These are phyloP conservation scores for Penicillium sp. DNA, from an alignment of 2,329 filamentous ascomycete species.

Conservation along the genomic window DNA sequence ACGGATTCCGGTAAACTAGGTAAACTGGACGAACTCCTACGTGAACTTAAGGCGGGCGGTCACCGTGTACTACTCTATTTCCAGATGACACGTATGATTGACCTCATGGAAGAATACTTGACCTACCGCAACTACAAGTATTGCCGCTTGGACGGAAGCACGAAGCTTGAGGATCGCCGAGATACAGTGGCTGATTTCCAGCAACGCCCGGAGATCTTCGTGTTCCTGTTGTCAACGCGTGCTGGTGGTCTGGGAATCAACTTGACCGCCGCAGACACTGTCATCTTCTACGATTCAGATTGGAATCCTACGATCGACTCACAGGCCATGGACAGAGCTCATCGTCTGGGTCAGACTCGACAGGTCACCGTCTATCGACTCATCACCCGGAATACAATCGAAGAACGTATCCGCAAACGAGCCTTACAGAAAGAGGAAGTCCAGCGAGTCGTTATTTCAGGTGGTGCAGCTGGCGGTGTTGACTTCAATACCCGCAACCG, in stretches of 20 bases:
- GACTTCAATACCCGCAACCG: constrained; percentile 93
- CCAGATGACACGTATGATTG: constrained; percentile 99
- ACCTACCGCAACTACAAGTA: constrained; percentile 99
- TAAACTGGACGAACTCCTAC: constrained; percentile 83
- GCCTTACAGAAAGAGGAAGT: constrained; percentile 98
- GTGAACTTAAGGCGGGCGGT: constrained; percentile 86
- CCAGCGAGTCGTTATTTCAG: constrained; percentile 93
- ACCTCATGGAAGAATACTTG: constrained; percentile 98
- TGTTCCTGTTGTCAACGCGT: constrained; percentile 94
- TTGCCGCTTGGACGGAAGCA: constrained; percentile 93
- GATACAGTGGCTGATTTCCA: constrained; percentile 98
- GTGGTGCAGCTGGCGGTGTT: constrained; percentile 79
- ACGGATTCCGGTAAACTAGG: constrained; percentile 97
- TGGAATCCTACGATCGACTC: constrained; percentile 99
- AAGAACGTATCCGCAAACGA: constrained; percentile 96
- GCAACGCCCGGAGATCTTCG: constrained; percentile 89
- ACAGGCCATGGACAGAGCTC: constrained; percentile 98
- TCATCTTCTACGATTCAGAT: constrained; percentile 99
- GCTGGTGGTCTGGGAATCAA: constrained; percentile 99
- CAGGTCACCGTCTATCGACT: constrained; percentile 98
- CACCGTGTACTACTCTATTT: constrained; percentile 97
- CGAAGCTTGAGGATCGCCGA: constrained; percentile 93
- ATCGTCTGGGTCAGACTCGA: constrained; percentile 92
- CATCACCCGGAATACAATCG: constrained; percentile 95
- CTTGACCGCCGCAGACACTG: constrained; percentile 91